A percentile compares a stretch with the other conserved stretches of the same genome.
Conservation (phyloP, 2,329 filamentous ascomycete species). For the Fusarium xylarioides region DNA sequence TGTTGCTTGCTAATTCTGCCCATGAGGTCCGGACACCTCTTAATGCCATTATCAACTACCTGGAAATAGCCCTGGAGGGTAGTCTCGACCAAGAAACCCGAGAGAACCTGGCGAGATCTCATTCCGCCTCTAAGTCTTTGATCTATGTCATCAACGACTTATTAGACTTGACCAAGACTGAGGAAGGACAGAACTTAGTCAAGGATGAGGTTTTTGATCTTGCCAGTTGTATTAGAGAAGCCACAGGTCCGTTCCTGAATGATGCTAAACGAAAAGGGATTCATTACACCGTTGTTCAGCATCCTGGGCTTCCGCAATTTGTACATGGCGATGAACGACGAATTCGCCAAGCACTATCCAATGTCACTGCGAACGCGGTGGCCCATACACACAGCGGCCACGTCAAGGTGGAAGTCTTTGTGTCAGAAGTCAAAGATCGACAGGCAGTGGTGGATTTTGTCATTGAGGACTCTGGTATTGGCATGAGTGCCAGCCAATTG, state of each 20-base stretch:
- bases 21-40: constrained; percentile 91
- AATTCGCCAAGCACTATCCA: constrained; percentile 84
- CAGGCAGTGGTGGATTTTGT: constrained; percentile 77
- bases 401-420: constrained; percentile 76
- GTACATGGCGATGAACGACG: constrained; percentile 83
- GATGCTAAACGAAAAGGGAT: constrained; percentile 82
- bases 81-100: constrained; percentile 81
- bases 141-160: constrained; percentile 96
- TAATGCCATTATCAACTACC: constrained; percentile 94
- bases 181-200: constrained; percentile 80
- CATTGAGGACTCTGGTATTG: constrained; percentile 78
- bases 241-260: constrained; percentile 75
- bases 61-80: constrained; percentile 90
- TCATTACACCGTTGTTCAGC: constrained; percentile 71
- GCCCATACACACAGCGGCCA: constrained; percentile 76
- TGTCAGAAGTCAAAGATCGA: constrained; percentile 61
- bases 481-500: constrained; percentile 71
- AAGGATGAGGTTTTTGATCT: constrained; percentile 86
- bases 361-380: constrained; percentile 85
- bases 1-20: constrained; percentile 86
- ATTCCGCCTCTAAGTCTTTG: constrained; percentile 90
- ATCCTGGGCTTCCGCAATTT: constrained; percentile 72
- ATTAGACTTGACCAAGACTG: constrained; percentile 86
- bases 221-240: constrained; percentile 75
- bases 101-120: constrained; percentile 83